phyloP scores from a whole-genome alignment of 768 basidiomycete genomes.

The Mycena galopus region DNA sequence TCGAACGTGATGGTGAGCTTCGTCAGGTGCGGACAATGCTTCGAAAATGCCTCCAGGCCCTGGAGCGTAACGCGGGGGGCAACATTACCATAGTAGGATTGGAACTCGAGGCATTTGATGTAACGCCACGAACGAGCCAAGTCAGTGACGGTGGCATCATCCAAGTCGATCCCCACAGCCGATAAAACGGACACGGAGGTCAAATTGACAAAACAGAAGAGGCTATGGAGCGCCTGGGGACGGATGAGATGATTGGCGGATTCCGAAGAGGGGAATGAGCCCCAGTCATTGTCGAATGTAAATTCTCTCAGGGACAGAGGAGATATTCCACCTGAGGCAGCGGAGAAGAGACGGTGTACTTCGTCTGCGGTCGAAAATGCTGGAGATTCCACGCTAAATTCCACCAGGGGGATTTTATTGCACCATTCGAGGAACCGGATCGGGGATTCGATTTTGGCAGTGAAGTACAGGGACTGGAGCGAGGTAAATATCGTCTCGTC shows the following conservation, averaged over 20 bases:
- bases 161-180: not conserved
- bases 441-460: not conserved
- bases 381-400: not conserved
- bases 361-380: not conserved
- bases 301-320: not conserved
- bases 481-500: not conserved
- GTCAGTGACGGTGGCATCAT: not conserved
- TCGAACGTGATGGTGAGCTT: conserved; percentile 12
- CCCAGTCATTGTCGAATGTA: no score
- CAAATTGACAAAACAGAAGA: conserved; percentile 7
- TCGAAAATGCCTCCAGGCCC: not conserved
- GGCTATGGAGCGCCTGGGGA: no score
- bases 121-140: conserved; percentile 7
- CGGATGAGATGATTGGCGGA: no score
- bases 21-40: conserved; percentile 2
- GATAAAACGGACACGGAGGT: not conserved
- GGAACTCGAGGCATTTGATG: not conserved
- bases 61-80: not conserved
- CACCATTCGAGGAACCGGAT: not conserved
- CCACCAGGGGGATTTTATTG: not conserved
- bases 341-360: not conserved
- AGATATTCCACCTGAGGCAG: not conserved
- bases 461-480: not conserved
- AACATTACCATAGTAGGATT: not conserved
- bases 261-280: no score